A percentile compares a stretch with the other conserved stretches of the same genome.
phyloP scores from a whole-genome alignment of 106 monocot genomes.

The Platanthera guangdongensis region DNA sequence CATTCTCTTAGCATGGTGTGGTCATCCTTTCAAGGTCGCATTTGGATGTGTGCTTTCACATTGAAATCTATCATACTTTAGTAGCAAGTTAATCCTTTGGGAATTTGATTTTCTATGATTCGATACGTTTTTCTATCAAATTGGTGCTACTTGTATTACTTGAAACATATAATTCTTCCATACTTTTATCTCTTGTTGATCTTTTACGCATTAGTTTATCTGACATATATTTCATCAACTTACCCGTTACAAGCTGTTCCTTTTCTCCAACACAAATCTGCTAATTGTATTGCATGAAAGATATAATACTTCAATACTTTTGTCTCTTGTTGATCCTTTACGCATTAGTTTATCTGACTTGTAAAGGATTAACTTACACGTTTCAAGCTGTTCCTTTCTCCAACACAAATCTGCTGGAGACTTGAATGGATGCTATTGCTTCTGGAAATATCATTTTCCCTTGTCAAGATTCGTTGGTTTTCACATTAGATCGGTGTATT shows the following conservation, averaged over 20 bases:
- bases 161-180: not conserved
- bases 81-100: not conserved
- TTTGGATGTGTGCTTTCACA: not conserved
- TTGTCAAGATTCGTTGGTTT: not conserved
- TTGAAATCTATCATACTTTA: not conserved
- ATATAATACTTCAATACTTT: not conserved
- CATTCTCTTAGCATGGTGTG: not conserved
- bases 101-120: not conserved
- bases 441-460: not conserved
- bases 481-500: not conserved
- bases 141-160: not conserved
- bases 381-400: not conserved
- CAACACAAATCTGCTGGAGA: not conserved
- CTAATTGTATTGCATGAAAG: not conserved
- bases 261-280: not conserved
- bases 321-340: not conserved
- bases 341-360: not conserved
- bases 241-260: too few species aligned
- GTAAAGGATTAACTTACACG: not conserved
- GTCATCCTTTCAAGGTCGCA: not conserved
- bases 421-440: not conserved
- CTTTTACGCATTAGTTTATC: not conserved
- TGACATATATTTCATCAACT: not conserved
- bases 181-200: not conserved
- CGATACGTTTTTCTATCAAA: not conserved